phyloP scores from a whole-genome alignment of 306 rosid genomes.

The Parietaria judaica region DNA sequence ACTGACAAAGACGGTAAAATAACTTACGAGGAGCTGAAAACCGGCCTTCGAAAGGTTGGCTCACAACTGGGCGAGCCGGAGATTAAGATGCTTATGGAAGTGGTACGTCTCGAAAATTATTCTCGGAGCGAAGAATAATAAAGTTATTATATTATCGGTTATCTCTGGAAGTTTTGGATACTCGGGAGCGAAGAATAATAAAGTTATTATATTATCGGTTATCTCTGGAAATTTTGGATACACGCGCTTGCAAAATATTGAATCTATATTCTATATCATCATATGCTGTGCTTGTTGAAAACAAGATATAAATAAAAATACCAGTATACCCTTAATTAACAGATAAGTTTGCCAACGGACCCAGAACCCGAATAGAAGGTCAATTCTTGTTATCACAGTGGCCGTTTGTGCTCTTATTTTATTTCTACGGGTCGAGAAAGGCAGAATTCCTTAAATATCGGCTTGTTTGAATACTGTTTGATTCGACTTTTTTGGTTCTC shows the following conservation, averaged over 20 bases:
- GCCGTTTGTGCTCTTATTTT: neutral
- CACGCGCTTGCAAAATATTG: no score
- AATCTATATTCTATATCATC: no score
- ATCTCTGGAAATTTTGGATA: no score
- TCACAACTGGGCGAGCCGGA: conserved; percentile 96
- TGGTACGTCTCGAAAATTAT: conserved; percentile 40
- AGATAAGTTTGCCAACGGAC: no score
- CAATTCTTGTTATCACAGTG: no score
- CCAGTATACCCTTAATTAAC: no score
- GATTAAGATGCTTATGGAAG: conserved; percentile 98
- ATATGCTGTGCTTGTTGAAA: no score
- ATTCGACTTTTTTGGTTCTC: conserved; percentile 10
- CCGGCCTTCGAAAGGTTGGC: conserved; percentile 88
- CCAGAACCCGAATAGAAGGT: no score
- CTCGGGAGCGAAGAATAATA: conserved; percentile 4
- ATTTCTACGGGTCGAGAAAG: no score
- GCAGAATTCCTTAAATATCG: no score
- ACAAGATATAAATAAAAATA: no score
- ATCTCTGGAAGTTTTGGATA: no score
- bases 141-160: neutral
- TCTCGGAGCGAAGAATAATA: conserved; percentile 8
- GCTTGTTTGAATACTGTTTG: neutral
- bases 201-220: neutral
- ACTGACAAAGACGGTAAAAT: conserved; percentile 84
- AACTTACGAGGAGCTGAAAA: conserved; percentile 78